Evolutionary conservation across 2,329 filamentous ascomycete species (phyloP), one percentile per base, ranked within the genome.

Genomic region (Aspergillus aculeatinus): DNA sequence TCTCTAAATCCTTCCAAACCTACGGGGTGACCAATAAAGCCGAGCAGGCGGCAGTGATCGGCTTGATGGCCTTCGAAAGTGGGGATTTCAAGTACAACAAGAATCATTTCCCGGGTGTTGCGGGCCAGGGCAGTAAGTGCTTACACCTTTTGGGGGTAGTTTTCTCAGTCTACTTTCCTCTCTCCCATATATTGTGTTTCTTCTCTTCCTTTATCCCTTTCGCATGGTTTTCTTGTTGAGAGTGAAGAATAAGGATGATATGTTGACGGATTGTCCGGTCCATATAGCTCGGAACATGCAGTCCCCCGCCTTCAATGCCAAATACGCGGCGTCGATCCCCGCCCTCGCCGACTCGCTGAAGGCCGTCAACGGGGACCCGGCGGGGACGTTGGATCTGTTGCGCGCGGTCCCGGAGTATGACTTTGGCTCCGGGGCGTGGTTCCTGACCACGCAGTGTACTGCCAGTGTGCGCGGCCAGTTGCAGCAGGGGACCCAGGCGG

Each of bases 21-120:
- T 89, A 91, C 79, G 65, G 73, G 3, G 78, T 92, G 66, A 80
- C 76, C 51, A 73, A 74, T 35, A 75, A 77, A 23, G 83, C 81
- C 23, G 85, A 89, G 67, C 87, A 89, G 70, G 90, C 90, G 6
- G 90, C 87, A 23, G 74, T 93, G 16, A 70, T 95, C 48, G 81
- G 87, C 12, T 80, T 92, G 69, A 89, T 91, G 78, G 85, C 88
- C 11, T 87, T 87, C 70, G 92, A 96, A 78, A 86, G 85, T 1
- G 85, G 59, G 23, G 82, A 87, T 63, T 90, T 93, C 77, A 81
- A 84, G 68, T 93, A 85, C 82, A 90, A 88, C 19, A 54, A 48
- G 52, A 65, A 65, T 33, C 58, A 67, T 50, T 61, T 42, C 4
- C 63, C 63, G 1, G 63, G 60, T 2, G 54, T 63, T 5, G 29